Conservation (phyloP, 768 basidiomycete genomes). For the Russula earlei region DNA sequence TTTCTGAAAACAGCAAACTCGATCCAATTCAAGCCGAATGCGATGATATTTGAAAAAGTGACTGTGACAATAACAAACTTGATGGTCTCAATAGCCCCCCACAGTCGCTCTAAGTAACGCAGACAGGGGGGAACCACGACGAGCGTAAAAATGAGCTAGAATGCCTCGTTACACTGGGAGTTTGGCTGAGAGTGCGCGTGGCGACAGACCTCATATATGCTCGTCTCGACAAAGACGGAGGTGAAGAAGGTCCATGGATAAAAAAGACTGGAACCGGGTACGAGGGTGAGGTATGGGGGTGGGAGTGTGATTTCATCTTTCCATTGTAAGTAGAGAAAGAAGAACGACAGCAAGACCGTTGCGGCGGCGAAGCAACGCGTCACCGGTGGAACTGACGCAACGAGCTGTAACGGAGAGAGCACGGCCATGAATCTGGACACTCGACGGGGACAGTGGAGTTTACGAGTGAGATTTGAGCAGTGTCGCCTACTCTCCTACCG, state of each 20-base stretch:
- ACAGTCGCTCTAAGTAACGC: conserved; percentile 88
- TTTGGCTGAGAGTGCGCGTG: background rate
- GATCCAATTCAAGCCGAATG: conserved; percentile 82
- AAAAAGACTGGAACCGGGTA: conserved; percentile 74
- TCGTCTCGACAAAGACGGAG: conserved; percentile 78
- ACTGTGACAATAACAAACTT: conserved; percentile 80
- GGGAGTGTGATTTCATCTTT: conserved; percentile 31
- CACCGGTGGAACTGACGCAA: conserved; percentile 67
- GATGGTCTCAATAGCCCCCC: conserved; percentile 79
- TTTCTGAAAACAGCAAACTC: conserved; percentile 63
- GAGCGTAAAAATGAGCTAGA: conserved; percentile 67
- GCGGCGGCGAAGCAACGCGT: conserved; percentile 63
- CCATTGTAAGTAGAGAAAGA: conserved; percentile 62
- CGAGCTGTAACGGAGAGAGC: conserved; percentile 57
- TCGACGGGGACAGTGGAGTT: too few species aligned
- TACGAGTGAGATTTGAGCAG: too few species aligned
- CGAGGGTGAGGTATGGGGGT: conserved; percentile 63
- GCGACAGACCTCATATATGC: conserved; percentile 65
- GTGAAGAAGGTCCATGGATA: conserved; percentile 94
- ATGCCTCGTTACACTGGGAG: conserved; percentile 5
- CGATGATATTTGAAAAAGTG: conserved; percentile 79
- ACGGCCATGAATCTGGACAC: conserved; percentile 48
- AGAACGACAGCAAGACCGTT: conserved; percentile 46
- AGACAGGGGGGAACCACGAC: conserved; percentile 73
- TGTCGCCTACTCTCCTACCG: too few species aligned